These are phyloP conservation scores for Entomortierella parvispora DNA, from an alignment of 192 early-diverging fungal species.

Conservation along the genomic window DNA sequence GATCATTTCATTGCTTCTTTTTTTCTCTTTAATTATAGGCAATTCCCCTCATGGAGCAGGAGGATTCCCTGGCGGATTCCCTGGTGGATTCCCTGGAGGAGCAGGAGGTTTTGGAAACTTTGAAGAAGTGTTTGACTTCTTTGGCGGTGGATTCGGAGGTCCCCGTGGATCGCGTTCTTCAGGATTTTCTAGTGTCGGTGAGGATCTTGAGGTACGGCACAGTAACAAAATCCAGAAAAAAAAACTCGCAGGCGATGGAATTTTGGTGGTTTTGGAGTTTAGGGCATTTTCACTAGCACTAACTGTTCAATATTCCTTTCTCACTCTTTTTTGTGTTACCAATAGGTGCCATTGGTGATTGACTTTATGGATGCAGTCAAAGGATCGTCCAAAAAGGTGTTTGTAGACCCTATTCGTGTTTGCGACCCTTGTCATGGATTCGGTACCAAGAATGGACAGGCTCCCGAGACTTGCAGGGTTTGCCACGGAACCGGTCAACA, in stretches of 20 bases:
- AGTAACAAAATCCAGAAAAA: too few relatives aligned
- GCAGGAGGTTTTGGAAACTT: conserved; percentile 65
- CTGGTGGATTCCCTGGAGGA: conserved; percentile 66
- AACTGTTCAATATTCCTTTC: too few relatives aligned
- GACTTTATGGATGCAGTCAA: conserved; percentile 93
- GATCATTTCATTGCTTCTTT: neutral
- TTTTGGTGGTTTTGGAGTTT: too few relatives aligned
- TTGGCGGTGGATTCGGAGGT: conserved; percentile 67
- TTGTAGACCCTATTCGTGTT: conserved; percentile 69
- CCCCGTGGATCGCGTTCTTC: conserved; percentile 15
- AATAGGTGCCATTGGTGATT: conserved; percentile 67
- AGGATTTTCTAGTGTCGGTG: conserved; percentile 44
- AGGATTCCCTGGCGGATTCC: conserved; percentile 68
- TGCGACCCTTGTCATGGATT: conserved; percentile 85
- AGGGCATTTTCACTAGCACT: too few relatives aligned
- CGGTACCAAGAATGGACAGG: conserved; percentile 83
- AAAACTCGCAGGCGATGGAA: too few relatives aligned
- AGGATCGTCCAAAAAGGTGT: conserved; percentile 75
- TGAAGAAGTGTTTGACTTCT: conserved; percentile 79
- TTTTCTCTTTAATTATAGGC: conserved; percentile 8
- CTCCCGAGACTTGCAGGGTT: conserved; percentile 71
- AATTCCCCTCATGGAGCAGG: conserved; percentile 57
- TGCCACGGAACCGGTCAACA: conserved; percentile 90
- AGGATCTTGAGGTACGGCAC: conserved; percentile 39
- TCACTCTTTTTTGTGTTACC: conserved; percentile 16